phyloP scores from a whole-genome alignment of 352 stramenopile species.

The Phytopythium kandeliae region DNA sequence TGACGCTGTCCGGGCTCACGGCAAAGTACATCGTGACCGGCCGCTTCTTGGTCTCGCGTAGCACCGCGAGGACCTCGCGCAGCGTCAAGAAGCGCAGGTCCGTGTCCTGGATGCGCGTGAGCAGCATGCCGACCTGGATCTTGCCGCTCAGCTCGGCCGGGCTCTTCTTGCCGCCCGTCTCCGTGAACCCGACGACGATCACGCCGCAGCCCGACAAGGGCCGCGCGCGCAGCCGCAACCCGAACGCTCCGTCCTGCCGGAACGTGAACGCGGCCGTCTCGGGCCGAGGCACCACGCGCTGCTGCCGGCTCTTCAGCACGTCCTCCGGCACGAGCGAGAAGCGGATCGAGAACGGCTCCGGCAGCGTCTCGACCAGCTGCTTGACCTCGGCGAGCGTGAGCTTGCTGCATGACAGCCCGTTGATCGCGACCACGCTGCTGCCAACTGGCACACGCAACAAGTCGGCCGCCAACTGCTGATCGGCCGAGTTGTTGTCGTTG shows the following conservation, averaged over 20 bases:
- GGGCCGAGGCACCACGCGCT: conserved; percentile 41
- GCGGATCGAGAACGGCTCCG: conserved; percentile 49
- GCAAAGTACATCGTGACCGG: conserved; percentile 73
- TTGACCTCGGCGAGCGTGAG: conserved; percentile 67
- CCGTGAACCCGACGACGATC: conserved; percentile 75
- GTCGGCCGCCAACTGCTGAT: conserved; percentile 23
- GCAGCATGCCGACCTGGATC: conserved; percentile 58
- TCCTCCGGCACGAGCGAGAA: conserved; percentile 70
- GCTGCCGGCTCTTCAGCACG: conserved; percentile 36
- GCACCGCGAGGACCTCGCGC: conserved; percentile 43
- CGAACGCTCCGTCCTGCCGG: conserved; percentile 67
- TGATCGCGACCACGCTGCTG: conserved; percentile 63
- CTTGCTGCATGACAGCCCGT: conserved; percentile 67
- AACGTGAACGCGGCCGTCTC: conserved; percentile 61
- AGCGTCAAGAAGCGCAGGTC: conserved; percentile 68
- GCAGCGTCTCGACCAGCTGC: conserved; percentile 40
- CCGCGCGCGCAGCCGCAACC: conserved; percentile 67
- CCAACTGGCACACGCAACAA: conserved; percentile 46
- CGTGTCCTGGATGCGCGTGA: conserved; percentile 59
- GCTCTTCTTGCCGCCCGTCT: conserved; percentile 45
- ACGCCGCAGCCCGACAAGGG: conserved; percentile 54
- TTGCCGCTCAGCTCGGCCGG: conserved; percentile 64
- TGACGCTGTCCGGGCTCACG: conserved; percentile 65
- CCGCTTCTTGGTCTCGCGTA: conserved; percentile 52
- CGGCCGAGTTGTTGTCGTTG: too few species aligned